Evolutionary conservation across 345 rosid genomes (phyloP).

Genomic region (Salix exigua): DNA sequence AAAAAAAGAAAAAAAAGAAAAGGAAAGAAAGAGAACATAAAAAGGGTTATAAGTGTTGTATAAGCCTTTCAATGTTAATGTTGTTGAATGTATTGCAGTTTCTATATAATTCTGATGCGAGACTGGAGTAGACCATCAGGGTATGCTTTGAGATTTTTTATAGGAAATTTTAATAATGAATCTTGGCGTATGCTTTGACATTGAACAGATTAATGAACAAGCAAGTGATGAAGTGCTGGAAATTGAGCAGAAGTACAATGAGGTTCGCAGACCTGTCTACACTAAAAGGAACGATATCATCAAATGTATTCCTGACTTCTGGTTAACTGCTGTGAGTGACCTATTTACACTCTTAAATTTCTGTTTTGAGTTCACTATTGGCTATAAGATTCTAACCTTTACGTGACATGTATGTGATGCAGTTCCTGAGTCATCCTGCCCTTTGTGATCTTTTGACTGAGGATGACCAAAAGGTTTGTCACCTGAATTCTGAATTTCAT

Average conservation of each 20-base stretch:
- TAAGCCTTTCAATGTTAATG: no score
- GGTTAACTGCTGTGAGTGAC: constrained; percentile 27
- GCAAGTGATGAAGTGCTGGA: constrained; percentile 25
- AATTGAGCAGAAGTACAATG: constrained; percentile 25
- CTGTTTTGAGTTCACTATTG: not conserved
- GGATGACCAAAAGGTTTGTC: constrained; percentile 23
- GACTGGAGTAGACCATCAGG: not conserved
- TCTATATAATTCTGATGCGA: no score
- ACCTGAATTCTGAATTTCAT: not conserved
- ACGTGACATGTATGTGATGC: not conserved
- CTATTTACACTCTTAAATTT: not conserved
- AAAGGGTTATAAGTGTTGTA: no score
- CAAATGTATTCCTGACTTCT: constrained; percentile 28
- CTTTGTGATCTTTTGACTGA: constrained; percentile 19
- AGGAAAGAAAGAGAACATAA: no score
- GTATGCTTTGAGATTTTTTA: not conserved
- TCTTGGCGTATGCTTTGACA: not conserved
- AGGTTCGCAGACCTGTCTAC: constrained; percentile 22
- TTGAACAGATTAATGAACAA: constrained; percentile 22
- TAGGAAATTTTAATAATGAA: not conserved
- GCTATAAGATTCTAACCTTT: not conserved
- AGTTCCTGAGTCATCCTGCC: constrained; percentile 25
- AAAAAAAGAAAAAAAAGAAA: no score
- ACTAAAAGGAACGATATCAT: constrained; percentile 19
- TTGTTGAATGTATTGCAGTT: no score